Base-by-base conservation (phyloP, 352 stramenopile genomes). In the Blastocystis sp. region DNA sequence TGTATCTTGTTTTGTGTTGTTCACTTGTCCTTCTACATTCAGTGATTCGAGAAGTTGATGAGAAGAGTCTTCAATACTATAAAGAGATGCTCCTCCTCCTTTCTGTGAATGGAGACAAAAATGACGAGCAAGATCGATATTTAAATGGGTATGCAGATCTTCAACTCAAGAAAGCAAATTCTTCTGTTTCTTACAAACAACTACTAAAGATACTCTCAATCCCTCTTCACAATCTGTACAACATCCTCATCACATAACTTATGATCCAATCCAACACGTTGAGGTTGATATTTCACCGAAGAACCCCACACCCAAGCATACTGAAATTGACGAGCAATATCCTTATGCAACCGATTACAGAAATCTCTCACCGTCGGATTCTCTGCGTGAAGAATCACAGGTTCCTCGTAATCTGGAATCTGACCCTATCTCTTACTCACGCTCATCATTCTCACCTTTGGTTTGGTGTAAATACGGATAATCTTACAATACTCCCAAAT, bases 391-490 rank as follows among this genome's bases (percentile, higher is more conserved):
- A 99, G 90, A 88, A 99, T 97, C 24, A 99, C 95, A 0, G 96
- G 96, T 77, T 96, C 95, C 74, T 91, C 92, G 88, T 98, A 96
- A 92, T 98, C 96, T 5, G 96, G 96, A 74, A 95, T 92, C 86
- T 93, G 91, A 61, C 96, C 95, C 86, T 94, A 94, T 19, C 35
- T 27, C 0, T 77, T 7, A 77, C 7, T 56, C 21, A 52, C 21
- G 7, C 0, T n/a, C 5, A 35, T 6, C 16, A 1, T 6, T 14
- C 61, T 39, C 7, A 83, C 88, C 67, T 90, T 90, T 71, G 88
- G 96, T 91, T 99, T 99, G 56, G 96, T 98, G 91, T 98, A 99
- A 89, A 98, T 96, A 73, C 95, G 93, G 78, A 97, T 97, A 92
- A 98, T 95, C 88, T 95, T 93, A 89, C 93, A 96, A 83, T 98